Evolutionary conservation across 192 early-diverging fungal species (phyloP), one percentile per base, ranked within the genome.

Genomic region (Diversispora eburnea): DNA sequence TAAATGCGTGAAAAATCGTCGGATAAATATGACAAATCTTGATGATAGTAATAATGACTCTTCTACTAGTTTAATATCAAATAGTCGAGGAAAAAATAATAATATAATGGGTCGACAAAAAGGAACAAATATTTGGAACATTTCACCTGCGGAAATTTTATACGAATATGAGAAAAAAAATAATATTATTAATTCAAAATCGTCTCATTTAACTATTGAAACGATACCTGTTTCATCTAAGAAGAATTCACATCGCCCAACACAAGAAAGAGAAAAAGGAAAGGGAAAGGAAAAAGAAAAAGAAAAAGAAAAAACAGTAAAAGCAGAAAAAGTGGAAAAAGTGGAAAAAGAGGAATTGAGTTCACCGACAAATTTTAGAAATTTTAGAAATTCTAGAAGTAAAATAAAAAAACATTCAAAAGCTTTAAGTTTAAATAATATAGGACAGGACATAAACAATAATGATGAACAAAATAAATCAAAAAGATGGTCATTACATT

Each of bases 131-230:
- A 47, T 72, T 17, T 72, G 70, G 70, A 9, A 72, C 12, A 43
- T 72, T 19, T 49, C 70, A 45, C 49, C 15, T 45, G n/a, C n/a
- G 20, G 70, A 72, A 58, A 42, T 60, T n/a, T 46, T 72, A 49
- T 60, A 70, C 2, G 25, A 56, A 15, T 70, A 70, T 70, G 51
- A 56, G 42, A 52, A 70, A 52, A 41, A 2, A 54, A 70, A 70
- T n/a, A 46, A 41, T 33, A 33, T 33, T 33, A 15, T 51, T 52
- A 19, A 25, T 46, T 67, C n/a, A 58, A n/a, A 19, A 22, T 20
- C 56, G 6, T 4, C 17, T 19, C 25, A 58, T 5, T 59, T 12
- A 33, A 59, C 57, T 3, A 58, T 22, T 58, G 13, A n/a, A 8
- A 8, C 19, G n/a, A 33, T 2, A 33, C 25, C 25, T 33, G 2